Percentiles rank a stretch among this genome's conserved stretches.
Conservation (phyloP, 2,329 filamentous ascomycete genomes). For the Emmonsia crescens region DNA sequence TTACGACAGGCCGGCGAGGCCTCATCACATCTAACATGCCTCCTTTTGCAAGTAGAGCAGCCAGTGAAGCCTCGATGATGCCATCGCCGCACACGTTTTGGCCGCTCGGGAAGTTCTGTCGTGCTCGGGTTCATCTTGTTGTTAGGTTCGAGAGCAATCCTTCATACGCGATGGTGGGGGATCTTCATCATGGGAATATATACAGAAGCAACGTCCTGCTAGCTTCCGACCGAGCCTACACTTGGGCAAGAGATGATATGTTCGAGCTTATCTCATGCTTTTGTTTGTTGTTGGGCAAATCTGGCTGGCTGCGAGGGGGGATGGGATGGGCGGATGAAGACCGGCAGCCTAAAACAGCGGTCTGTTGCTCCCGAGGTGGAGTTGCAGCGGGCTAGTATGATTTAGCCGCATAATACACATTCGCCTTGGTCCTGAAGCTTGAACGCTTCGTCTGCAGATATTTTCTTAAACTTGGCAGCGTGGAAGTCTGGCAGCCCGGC, state of each 20-base stretch:
- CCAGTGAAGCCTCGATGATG: slow-evolving; percentile 34
- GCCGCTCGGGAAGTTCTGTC: slow-evolving; percentile 13
- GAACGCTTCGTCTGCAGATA: background rate
- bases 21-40: slow-evolving; percentile 31
- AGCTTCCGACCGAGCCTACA: background rate
- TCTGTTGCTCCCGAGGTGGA: background rate
- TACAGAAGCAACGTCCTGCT: background rate
- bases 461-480: background rate
- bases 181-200: background rate
- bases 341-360: background rate
- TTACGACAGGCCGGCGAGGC: slow-evolving; percentile 28
- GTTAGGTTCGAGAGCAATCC: background rate
- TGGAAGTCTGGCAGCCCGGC: background rate
- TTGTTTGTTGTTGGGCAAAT: background rate
- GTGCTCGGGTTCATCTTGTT: background rate
- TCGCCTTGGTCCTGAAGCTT: background rate
- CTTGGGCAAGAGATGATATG: background rate
- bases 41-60: slow-evolving; percentile 31
- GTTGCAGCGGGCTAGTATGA: background rate
- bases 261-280: too few relatives aligned
- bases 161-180: background rate
- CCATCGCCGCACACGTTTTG: slow-evolving; percentile 29
- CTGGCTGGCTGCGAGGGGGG: too few relatives aligned
- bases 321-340: background rate
- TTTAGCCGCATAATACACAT: background rate